These are phyloP conservation scores for Leishmania guyanensis DNA, from an alignment of 208 protist species.

Conservation along the genomic window DNA sequence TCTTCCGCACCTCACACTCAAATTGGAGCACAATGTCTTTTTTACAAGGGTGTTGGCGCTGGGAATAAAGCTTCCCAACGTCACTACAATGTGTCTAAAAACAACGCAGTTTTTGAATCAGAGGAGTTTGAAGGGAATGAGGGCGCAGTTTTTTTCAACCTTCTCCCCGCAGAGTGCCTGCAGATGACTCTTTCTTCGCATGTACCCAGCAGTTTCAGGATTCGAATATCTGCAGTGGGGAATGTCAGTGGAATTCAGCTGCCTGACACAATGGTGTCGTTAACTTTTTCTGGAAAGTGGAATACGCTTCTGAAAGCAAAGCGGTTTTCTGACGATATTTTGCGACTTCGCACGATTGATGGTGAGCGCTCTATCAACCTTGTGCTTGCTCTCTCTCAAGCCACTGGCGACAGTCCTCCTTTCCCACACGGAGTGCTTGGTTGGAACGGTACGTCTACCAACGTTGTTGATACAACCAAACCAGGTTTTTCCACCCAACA, in stretches of 20 bases:
- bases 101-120: conserved; percentile 49
- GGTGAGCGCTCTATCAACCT: conserved; percentile 22
- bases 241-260: conserved; percentile 25
- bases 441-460: conserved; percentile 20
- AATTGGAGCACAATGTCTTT: conserved; percentile 30
- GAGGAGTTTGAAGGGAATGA: conserved; percentile 25
- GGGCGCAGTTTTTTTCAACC: conserved; percentile 42
- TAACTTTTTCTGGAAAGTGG: conserved; percentile 32
- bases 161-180: conserved; percentile 42
- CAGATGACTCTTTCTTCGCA: conserved; percentile 55
- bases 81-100: conserved; percentile 53
- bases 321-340: conserved; percentile 35
- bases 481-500: conserved; percentile 25
- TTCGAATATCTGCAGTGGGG: conserved; percentile 30
- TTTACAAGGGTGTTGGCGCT: conserved; percentile 26
- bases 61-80: not conserved
- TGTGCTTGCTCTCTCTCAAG: conserved; percentile 54
- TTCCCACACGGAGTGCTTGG: conserved; percentile 32
- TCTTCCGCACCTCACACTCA: not conserved
- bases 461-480: conserved; percentile 15
- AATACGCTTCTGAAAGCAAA: conserved; percentile 25
- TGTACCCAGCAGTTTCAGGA: conserved; percentile 24
- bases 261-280: conserved; percentile 26
- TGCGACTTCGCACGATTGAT: conserved; percentile 38
- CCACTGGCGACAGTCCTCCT: conserved; percentile 13